Percentiles rank a stretch among this genome's conserved stretches.
Evolutionary conservation across 2,329 filamentous ascomycete species (phyloP).

Genomic region (Calonectria honghensis): DNA sequence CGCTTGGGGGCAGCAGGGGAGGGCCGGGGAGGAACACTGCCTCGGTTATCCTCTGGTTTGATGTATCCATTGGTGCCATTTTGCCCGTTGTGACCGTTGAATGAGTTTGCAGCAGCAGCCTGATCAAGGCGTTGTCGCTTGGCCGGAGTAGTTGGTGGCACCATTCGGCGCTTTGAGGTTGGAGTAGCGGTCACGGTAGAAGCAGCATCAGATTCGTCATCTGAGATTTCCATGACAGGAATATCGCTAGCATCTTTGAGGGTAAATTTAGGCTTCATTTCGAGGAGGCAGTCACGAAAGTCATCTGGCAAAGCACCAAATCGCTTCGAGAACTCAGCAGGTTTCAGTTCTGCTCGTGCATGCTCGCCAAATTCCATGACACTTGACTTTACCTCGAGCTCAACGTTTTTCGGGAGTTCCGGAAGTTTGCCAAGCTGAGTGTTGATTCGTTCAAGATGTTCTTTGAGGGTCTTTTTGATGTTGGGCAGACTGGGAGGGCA

Average conservation of each 20-base stretch:
- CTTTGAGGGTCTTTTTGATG: constrained; percentile 72
- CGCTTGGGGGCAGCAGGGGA: constrained; percentile 41
- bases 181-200: constrained; percentile 53
- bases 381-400: constrained; percentile 77
- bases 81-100: constrained; percentile 33
- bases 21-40: constrained; percentile 44
- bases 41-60: constrained; percentile 63
- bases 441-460: constrained; percentile 71
- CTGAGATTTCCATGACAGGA: constrained; percentile 62
- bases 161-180: constrained; percentile 56
- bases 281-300: constrained; percentile 70
- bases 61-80: constrained; percentile 52
- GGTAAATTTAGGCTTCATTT: constrained; percentile 68
- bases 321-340: constrained; percentile 64
- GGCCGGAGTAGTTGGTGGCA: constrained; percentile 57
- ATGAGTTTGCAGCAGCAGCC: constrained; percentile 31
- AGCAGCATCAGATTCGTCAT: constrained; percentile 62
- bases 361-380: constrained; percentile 74
- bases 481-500: constrained; percentile 66
- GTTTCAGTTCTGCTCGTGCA: constrained; percentile 68
- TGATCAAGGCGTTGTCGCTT: constrained; percentile 57
- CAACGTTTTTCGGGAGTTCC: constrained; percentile 80
- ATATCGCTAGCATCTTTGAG: constrained; percentile 62
- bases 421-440: constrained; percentile 75
- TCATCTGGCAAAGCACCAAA: constrained; percentile 69